These are phyloP conservation scores for Chlorella sp. DNA, from an alignment of 139 green algal genomes.

Conservation along the genomic window DNA sequence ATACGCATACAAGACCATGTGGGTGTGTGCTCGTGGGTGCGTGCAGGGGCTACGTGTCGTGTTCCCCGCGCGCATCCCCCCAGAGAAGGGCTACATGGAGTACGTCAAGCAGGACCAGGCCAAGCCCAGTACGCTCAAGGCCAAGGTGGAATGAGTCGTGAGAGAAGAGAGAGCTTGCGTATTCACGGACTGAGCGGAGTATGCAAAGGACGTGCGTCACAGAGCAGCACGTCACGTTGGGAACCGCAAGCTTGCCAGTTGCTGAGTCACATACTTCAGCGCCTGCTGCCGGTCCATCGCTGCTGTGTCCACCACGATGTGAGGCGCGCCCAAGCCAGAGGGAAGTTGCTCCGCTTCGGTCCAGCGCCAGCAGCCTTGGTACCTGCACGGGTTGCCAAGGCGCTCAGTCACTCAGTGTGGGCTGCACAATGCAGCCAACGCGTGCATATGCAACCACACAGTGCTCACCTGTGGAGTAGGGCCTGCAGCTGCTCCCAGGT, in stretches of 20 bases:
- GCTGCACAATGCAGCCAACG: not conserved
- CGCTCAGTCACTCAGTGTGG: not conserved
- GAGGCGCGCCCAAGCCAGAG: too few species aligned
- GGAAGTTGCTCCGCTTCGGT: not conserved
- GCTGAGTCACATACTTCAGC: not conserved
- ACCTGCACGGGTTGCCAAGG: not conserved
- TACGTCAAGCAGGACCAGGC: not conserved
- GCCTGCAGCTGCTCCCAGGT: not conserved
- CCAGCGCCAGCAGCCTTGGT: not conserved
- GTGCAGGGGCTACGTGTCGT: not conserved
- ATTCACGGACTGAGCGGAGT: not conserved
- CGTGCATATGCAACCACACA: not conserved
- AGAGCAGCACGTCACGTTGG: not conserved
- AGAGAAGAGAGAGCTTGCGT: not conserved
- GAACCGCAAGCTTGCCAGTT: not conserved
- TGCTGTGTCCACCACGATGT: not conserved
- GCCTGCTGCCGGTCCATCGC: not conserved
- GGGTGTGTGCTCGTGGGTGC: not conserved
- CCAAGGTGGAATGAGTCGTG: not conserved
- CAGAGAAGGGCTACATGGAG: not conserved
- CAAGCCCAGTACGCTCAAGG: not conserved
- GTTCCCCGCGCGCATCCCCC: slow-evolving; percentile 3
- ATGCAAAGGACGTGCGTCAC: not conserved
- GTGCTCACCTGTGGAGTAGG: not conserved
- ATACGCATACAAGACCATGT: not conserved